These are phyloP conservation scores for Penicillium sp. DNA, from an alignment of 2,329 filamentous ascomycete species.

Conservation along the genomic window DNA sequence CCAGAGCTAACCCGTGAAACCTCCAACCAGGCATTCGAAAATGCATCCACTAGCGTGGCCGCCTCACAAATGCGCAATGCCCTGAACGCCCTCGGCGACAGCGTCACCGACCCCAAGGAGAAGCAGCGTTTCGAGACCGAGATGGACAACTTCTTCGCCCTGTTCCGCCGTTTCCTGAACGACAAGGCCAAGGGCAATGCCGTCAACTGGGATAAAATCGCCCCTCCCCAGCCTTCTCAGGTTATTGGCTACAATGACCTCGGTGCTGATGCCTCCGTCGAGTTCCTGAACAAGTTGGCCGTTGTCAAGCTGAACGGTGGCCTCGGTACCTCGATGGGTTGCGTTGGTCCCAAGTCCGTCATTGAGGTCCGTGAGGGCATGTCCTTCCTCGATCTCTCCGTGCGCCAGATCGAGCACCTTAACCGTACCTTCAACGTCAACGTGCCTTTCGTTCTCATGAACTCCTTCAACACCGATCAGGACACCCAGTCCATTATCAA, in stretches of 20 bases:
- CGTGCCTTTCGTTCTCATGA: constrained; percentile 98
- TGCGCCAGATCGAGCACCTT: constrained; percentile 97
- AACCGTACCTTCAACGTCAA: constrained; percentile 98
- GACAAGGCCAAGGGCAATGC: constrained; percentile 98
- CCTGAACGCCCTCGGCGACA: constrained; percentile 87
- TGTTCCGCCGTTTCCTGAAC: constrained; percentile 97
- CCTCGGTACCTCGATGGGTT: constrained; percentile 99
- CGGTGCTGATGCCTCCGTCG: constrained; percentile 82
- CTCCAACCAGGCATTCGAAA: constrained; percentile 81
- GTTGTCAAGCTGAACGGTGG: constrained; percentile 99
- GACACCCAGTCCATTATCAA: constrained; percentile 99
- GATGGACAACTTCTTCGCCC: constrained; percentile 99
- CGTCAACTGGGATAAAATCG: constrained; percentile 95
- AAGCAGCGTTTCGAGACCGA: constrained; percentile 92
- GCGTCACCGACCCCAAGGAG: constrained; percentile 72
- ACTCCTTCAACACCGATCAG: constrained; percentile 99
- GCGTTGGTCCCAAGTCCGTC: constrained; percentile 97
- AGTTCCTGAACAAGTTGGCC: constrained; percentile 94
- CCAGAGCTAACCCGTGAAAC: constrained; percentile 7
- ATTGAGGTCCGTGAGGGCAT: constrained; percentile 99
- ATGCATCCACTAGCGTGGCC: constrained; percentile 96
- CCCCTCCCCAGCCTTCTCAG: constrained; percentile 86
- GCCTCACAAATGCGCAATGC: constrained; percentile 99
- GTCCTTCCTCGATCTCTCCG: constrained; percentile 98
- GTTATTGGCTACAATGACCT: constrained; percentile 94